Evolutionary conservation across 768 basidiomycete genomes (phyloP).

Genomic region (Kwoniella newhampshirensis): DNA sequence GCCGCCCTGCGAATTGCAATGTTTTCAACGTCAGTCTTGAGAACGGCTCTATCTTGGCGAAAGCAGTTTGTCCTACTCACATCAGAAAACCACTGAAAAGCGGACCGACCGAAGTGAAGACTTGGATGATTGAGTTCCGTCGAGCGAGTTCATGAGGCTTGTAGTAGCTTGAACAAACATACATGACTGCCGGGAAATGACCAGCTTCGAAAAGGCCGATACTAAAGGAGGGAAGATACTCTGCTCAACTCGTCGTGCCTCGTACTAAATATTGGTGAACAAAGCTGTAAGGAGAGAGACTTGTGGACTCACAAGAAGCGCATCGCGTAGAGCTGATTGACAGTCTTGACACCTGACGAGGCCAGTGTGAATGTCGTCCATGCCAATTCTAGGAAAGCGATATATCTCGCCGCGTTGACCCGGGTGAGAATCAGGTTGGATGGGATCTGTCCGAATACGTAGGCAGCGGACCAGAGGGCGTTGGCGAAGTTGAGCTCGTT

Average conservation of each 20-base stretch:
- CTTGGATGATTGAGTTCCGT: constrained; percentile 33
- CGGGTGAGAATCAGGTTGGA: constrained; percentile 32
- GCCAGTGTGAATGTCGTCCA: constrained; percentile 41
- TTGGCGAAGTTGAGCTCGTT: constrained; percentile 46
- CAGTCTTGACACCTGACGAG: constrained; percentile 34
- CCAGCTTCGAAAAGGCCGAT: constrained; percentile 41
- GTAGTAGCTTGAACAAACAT: constrained; percentile 38
- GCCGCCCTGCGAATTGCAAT: constrained; percentile 24
- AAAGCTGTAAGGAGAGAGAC: too few species aligned
- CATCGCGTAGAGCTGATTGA: constrained; percentile 30
- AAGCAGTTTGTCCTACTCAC: constrained; percentile 20
- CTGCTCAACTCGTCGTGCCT: not conserved
- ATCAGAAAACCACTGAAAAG: constrained; percentile 39
- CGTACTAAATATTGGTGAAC: not conserved
- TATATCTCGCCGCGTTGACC: constrained; percentile 32
- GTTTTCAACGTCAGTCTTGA: not conserved
- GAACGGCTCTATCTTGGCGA: not conserved
- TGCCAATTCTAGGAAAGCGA: constrained; percentile 36
- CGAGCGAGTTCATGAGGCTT: constrained; percentile 37
- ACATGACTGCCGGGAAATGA: constrained; percentile 42
- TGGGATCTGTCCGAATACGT: constrained; percentile 41
- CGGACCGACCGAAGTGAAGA: constrained; percentile 30
- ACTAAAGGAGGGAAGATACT: constrained; percentile 8
- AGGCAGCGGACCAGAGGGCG: constrained; percentile 41
- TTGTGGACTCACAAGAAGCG: constrained; percentile 39